Evolutionary conservation across 2,329 filamentous ascomycete species (phyloP).

Genomic region (Capronia epimyces): DNA sequence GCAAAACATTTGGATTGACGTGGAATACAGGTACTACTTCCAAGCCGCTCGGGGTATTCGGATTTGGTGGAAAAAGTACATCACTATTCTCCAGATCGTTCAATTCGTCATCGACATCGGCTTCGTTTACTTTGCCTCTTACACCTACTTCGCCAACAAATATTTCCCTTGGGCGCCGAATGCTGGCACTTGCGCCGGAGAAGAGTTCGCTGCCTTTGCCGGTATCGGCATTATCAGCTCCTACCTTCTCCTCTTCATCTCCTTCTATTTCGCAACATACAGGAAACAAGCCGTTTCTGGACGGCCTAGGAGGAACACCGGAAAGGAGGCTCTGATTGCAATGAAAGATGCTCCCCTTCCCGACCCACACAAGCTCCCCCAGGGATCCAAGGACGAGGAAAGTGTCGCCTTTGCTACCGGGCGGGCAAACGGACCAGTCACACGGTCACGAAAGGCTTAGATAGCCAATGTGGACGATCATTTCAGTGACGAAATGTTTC

Average conservation of each 20-base stretch:
- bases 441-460: slow-evolving; percentile 46
- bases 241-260: slow-evolving; percentile 97
- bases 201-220: slow-evolving; percentile 92
- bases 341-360: slow-evolving; percentile 68
- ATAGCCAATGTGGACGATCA: slow-evolving; percentile 15
- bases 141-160: slow-evolving; percentile 91
- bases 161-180: slow-evolving; percentile 86
- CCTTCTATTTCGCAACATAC: slow-evolving; percentile 97
- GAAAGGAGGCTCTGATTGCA: slow-evolving; percentile 79
- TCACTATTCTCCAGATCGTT: slow-evolving; percentile 92
- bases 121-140: slow-evolving; percentile 98
- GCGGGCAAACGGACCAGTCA: slow-evolving; percentile 40
- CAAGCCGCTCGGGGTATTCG: slow-evolving; percentile 90
- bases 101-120: slow-evolving; percentile 97
- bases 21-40: slow-evolving; percentile 95
- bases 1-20: background rate
- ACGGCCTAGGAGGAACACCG: slow-evolving; percentile 52
- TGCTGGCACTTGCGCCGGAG: slow-evolving; percentile 78
- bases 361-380: slow-evolving; percentile 25
- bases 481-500: slow-evolving; percentile 15
- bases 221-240: slow-evolving; percentile 89
- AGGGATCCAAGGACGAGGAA: slow-evolving; percentile 20
- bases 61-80: slow-evolving; percentile 99
- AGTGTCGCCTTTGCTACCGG: slow-evolving; percentile 35
- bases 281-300: slow-evolving; percentile 56